phyloP scores from a whole-genome alignment of 176 grass and related monocot genomes.

The Oryza meridionalis region DNA sequence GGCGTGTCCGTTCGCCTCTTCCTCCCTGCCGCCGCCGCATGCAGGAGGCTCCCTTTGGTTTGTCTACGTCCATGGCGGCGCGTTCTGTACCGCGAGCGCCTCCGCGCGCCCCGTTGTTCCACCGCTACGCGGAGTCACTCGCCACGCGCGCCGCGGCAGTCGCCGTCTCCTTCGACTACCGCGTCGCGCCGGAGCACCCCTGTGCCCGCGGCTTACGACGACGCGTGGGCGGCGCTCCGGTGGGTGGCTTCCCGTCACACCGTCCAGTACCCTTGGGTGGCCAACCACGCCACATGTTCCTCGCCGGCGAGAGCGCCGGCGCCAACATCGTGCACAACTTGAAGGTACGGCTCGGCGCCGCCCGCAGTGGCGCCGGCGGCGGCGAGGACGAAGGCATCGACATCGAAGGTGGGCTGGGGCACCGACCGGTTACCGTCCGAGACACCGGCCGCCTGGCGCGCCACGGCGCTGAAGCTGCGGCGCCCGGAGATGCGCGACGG shows the following conservation, averaged over 20 bases:
- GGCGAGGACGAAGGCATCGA: too few species aligned
- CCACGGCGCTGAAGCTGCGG: too few species aligned
- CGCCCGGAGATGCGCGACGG: too few species aligned
- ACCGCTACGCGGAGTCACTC: not conserved
- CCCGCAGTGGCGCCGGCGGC: too few species aligned
- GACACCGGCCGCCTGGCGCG: too few species aligned
- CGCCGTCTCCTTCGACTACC: constrained; percentile 47
- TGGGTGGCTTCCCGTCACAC: not conserved
- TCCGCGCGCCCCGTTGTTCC: not conserved
- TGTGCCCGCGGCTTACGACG: constrained; percentile 43
- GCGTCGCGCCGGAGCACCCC: constrained; percentile 46
- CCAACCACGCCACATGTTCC: not conserved
- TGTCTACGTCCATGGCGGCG: not conserved
- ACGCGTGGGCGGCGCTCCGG: not conserved
- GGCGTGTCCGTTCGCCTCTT: too few species aligned
- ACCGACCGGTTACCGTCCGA: too few species aligned
- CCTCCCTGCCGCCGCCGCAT: too few species aligned
- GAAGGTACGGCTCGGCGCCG: too few species aligned
- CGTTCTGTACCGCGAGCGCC: not conserved
- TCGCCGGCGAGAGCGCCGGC: not conserved
- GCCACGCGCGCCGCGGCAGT: not conserved
- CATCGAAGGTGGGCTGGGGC: too few species aligned
- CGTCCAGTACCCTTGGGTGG: constrained; percentile 4
- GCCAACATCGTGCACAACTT: not conserved
- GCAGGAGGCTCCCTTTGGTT: not conserved